These are phyloP conservation scores for Thielaviopsis euricoi DNA, from an alignment of 2,329 filamentous ascomycete genomes.

Conservation along the genomic window DNA sequence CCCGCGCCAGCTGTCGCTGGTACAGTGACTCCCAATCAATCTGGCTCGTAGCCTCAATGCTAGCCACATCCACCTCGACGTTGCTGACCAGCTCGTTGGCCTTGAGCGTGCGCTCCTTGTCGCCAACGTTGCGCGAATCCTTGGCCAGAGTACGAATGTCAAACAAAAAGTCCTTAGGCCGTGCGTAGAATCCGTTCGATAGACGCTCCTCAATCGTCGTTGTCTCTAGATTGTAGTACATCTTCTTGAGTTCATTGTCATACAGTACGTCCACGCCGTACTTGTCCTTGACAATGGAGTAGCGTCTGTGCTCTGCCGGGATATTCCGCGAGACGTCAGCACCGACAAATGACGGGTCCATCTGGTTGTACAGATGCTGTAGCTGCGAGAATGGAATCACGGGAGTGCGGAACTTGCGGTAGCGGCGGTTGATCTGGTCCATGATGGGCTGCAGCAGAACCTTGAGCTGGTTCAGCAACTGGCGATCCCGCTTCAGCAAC, in stretches of 20 bases:
- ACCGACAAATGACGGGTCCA: slow-evolving; percentile 53
- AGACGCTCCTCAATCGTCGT: slow-evolving; percentile 89
- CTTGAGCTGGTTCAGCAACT: slow-evolving; percentile 74
- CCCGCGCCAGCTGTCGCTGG: slow-evolving; percentile 51
- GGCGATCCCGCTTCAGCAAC: slow-evolving; percentile 66
- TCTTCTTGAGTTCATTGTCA: slow-evolving; percentile 62
- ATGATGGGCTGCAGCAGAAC: slow-evolving; percentile 84
- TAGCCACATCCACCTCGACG: slow-evolving; percentile 80
- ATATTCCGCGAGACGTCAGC: slow-evolving; percentile 33
- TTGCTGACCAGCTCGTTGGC: slow-evolving; percentile 86
- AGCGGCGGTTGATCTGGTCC: slow-evolving; percentile 86
- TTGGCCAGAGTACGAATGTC: slow-evolving; percentile 76
- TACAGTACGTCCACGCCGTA: slow-evolving; percentile 61
- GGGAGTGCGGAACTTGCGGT: slow-evolving; percentile 72
- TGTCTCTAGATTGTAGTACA: slow-evolving; percentile 89
- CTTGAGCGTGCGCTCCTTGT: slow-evolving; percentile 66
- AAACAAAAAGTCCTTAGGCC: slow-evolving; percentile 73
- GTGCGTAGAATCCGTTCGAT: slow-evolving; percentile 89
- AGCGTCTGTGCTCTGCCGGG: slow-evolving; percentile 48
- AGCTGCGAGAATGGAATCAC: slow-evolving; percentile 60
- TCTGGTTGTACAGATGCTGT: slow-evolving; percentile 69
- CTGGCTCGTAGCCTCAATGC: slow-evolving; percentile 50
- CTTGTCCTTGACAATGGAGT: slow-evolving; percentile 62
- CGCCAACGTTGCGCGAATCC: slow-evolving; percentile 69
- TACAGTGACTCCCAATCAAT: slow-evolving; percentile 75